These are phyloP conservation scores for Tuber umbilicatum DNA, from an alignment of 495 filamentous ascomycete genomes.

Conservation along the genomic window DNA sequence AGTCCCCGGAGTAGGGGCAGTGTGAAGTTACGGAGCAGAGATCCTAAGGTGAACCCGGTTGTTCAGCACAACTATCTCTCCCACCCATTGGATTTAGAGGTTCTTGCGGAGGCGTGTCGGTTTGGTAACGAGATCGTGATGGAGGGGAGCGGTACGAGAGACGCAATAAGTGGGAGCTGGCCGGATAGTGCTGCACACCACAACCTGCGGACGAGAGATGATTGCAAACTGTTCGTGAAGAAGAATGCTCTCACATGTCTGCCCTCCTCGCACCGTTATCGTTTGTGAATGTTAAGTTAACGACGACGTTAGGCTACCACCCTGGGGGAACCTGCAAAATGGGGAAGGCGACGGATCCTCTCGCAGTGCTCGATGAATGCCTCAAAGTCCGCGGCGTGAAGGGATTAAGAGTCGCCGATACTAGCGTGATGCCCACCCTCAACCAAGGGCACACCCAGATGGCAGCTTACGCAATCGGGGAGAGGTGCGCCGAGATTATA, in stretches of 20 bases:
- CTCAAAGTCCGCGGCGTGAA: constrained; percentile 51
- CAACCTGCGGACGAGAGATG: constrained; percentile 47
- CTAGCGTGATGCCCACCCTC: constrained; percentile 52
- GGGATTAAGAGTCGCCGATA: constrained; percentile 53
- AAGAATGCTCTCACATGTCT: constrained; percentile 48
- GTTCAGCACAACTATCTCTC: constrained; percentile 50
- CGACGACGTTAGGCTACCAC: constrained; percentile 46
- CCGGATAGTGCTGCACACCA: constrained; percentile 48
- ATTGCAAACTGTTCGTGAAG: constrained; percentile 49
- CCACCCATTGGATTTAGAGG: constrained; percentile 48
- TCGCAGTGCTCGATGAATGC: constrained; percentile 53
- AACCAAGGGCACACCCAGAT: constrained; percentile 55
- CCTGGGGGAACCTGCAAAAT: constrained; percentile 52
- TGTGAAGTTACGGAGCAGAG: constrained; percentile 43
- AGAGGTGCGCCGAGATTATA: constrained; percentile 51
- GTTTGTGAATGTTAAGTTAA: not conserved
- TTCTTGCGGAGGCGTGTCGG: constrained; percentile 49
- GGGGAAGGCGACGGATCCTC: constrained; percentile 46
- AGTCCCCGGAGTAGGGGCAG: constrained; percentile 43
- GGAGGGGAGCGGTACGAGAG: constrained; percentile 50
- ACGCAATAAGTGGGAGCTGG: constrained; percentile 54
- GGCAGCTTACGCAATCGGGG: constrained; percentile 55
- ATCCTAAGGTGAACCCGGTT: constrained; percentile 46
- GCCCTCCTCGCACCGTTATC: not conserved
- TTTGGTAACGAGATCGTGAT: constrained; percentile 54